phyloP scores from a whole-genome alignment of 352 stramenopile genomes.

The Thalassiosira hispida region DNA sequence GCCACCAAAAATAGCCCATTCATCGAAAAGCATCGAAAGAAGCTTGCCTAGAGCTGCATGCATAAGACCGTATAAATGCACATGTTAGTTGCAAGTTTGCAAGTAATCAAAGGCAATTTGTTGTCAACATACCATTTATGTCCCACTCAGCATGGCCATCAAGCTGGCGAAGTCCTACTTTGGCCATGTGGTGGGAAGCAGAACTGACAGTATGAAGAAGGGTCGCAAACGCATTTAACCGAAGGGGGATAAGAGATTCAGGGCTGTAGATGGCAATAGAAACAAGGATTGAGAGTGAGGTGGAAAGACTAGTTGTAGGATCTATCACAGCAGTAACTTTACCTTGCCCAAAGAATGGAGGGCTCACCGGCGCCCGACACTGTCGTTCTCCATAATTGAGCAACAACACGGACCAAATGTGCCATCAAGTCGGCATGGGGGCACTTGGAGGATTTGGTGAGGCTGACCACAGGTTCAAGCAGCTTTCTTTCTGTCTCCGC shows the following conservation, averaged over 20 bases:
- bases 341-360: slow-evolving; percentile 78
- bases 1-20: slow-evolving; percentile 45
- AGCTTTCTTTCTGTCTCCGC: slow-evolving; percentile 66
- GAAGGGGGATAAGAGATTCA: slow-evolving; percentile 70
- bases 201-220: slow-evolving; percentile 75
- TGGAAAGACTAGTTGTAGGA: background rate
- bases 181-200: slow-evolving; percentile 71
- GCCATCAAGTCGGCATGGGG: slow-evolving; percentile 58
- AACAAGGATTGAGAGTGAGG: background rate
- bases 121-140: slow-evolving; percentile 41
- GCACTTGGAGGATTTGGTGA: slow-evolving; percentile 72
- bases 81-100: background rate
- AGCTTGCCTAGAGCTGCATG: slow-evolving; percentile 51
- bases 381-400: slow-evolving; percentile 67
- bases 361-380: slow-evolving; percentile 72
- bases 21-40: slow-evolving; percentile 61
- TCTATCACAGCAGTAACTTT: slow-evolving; percentile 11
- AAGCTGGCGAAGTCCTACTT: slow-evolving; percentile 72
- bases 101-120: background rate
- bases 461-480: slow-evolving; percentile 62
- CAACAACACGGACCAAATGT: slow-evolving; percentile 71
- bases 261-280: slow-evolving; percentile 46
- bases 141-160: slow-evolving; percentile 78
- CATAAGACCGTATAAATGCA: background rate
- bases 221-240: slow-evolving; percentile 82